These are phyloP conservation scores for Novymonas esmeraldas DNA, from an alignment of 208 protist species.

Conservation along the genomic window DNA sequence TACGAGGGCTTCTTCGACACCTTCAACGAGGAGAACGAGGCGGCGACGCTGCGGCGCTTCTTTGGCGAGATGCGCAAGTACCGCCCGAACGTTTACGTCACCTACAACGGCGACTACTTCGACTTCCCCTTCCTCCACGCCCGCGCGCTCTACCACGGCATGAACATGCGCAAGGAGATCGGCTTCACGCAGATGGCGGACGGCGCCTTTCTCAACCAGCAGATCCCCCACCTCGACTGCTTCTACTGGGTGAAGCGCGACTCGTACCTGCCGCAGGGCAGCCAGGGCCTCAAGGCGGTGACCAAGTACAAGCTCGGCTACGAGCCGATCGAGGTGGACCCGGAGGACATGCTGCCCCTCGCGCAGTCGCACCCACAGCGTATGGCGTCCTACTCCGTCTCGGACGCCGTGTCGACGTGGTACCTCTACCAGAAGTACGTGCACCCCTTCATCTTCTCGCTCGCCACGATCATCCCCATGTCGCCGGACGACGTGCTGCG, in stretches of 20 bases:
- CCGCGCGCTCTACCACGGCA: conserved; percentile 80
- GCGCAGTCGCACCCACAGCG: conserved; percentile 95
- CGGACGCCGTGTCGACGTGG: conserved; percentile 99
- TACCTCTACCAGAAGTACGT: conserved; percentile 99
- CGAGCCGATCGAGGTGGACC: conserved; percentile 99
- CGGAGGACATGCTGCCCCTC: conserved; percentile 99
- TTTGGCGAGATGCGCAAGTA: conserved; percentile 97
- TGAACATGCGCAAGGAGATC: conserved; percentile 91
- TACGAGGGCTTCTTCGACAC: conserved; percentile 97
- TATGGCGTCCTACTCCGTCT: conserved; percentile 99
- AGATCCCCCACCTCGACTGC: conserved; percentile 97
- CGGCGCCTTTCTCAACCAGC: conserved; percentile 95
- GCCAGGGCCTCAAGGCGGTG: conserved; percentile 97
- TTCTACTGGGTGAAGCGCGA: conserved; percentile 99
- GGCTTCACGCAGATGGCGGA: conserved; percentile 83
- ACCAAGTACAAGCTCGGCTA: conserved; percentile 99
- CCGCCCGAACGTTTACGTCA: conserved; percentile 98
- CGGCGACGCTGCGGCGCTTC: conserved; percentile 92
- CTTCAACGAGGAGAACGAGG: conserved; percentile 97
- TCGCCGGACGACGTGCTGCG: conserved; percentile 98
- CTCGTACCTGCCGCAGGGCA: conserved; percentile 99
- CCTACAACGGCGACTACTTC: conserved; percentile 99
- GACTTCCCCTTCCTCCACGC: conserved; percentile 99
- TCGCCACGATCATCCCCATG: conserved; percentile 99
- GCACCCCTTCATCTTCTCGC: conserved; percentile 99